Conservation (phyloP, 495 filamentous ascomycete species). For the Tuber microsphaerosporum region DNA sequence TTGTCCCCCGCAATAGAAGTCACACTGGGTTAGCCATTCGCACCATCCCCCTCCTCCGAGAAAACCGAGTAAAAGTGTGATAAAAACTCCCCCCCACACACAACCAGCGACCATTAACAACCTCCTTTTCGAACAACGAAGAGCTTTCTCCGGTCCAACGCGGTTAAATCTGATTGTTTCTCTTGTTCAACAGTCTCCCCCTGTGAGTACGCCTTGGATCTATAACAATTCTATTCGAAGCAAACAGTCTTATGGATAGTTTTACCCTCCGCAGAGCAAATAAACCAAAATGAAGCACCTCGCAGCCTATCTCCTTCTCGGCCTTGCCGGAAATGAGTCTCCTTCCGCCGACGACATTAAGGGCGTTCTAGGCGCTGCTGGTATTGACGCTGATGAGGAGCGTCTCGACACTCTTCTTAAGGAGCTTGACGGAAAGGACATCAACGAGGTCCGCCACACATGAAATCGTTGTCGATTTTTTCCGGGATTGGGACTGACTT, state of each 20-base stretch:
- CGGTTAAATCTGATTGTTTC: constrained; percentile 94
- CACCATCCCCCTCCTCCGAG: constrained; percentile 36
- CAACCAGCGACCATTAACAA: constrained; percentile 47
- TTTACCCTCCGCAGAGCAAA: constrained; percentile 30
- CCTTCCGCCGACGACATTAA: constrained; percentile 86
- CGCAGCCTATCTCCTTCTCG: constrained; percentile 95
- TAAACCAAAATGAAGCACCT: constrained; percentile 94
- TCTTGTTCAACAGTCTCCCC: constrained; percentile 57
- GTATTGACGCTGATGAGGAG: constrained; percentile 86
- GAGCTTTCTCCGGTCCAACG: constrained; percentile 65
- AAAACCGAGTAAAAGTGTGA: constrained; percentile 41
- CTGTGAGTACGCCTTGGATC: constrained; percentile 14
- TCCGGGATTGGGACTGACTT: constrained; percentile 1
- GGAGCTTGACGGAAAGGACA: constrained; percentile 95
- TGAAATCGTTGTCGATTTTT: background rate
- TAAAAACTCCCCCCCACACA: constrained; percentile 6
- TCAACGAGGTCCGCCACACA: constrained; percentile 67
- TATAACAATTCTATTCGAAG: background rate
- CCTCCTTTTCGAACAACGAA: constrained; percentile 59
- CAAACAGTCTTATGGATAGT: constrained; percentile 19
- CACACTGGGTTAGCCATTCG: constrained; percentile 21
- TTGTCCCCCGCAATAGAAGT: constrained; percentile 14
- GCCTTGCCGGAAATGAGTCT: constrained; percentile 82
- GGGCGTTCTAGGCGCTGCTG: constrained; percentile 83
- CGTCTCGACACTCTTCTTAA: constrained; percentile 75